These are phyloP conservation scores for Leishmania amazonensis DNA, from an alignment of 208 protist genomes.

Conservation along the genomic window DNA sequence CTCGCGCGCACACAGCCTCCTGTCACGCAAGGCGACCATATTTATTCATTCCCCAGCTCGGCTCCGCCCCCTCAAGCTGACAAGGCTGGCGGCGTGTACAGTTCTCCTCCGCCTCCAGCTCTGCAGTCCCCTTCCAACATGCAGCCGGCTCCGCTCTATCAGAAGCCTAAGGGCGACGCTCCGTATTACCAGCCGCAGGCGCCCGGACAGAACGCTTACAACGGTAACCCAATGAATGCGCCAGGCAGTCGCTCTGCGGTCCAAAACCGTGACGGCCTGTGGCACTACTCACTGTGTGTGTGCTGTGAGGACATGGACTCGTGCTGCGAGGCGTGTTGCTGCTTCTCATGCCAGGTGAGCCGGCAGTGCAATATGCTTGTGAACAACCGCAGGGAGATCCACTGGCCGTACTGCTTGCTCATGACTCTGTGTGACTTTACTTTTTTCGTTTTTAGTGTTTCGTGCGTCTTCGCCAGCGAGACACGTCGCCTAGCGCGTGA, in stretches of 20 bases:
- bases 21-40: background rate
- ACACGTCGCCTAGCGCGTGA: conserved; percentile 22
- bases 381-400: conserved; percentile 18
- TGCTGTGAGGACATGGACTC: conserved; percentile 41
- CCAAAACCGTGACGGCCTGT: background rate
- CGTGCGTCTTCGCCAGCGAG: conserved; percentile 25
- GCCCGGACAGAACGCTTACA: background rate
- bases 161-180: background rate
- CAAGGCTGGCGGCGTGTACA: background rate
- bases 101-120: background rate
- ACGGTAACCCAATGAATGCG: background rate
- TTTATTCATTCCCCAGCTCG: background rate
- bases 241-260: fast-evolving
- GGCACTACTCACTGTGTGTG: conserved; percentile 49
- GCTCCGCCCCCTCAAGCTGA: background rate
- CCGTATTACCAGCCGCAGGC: background rate
- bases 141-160: background rate
- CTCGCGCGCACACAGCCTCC: background rate
- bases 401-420: conserved; percentile 29
- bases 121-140: background rate
- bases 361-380: conserved; percentile 52
- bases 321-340: conserved; percentile 40
- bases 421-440: conserved; percentile 5
- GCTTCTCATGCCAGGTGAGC: conserved; percentile 44
- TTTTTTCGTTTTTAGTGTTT: conserved; percentile 3